Percentiles rank a stretch among this genome's conserved stretches.
These are phyloP conservation scores for Veloboletus limbatus DNA, from an alignment of 1,284 basidiomycete species.

Conservation along the genomic window DNA sequence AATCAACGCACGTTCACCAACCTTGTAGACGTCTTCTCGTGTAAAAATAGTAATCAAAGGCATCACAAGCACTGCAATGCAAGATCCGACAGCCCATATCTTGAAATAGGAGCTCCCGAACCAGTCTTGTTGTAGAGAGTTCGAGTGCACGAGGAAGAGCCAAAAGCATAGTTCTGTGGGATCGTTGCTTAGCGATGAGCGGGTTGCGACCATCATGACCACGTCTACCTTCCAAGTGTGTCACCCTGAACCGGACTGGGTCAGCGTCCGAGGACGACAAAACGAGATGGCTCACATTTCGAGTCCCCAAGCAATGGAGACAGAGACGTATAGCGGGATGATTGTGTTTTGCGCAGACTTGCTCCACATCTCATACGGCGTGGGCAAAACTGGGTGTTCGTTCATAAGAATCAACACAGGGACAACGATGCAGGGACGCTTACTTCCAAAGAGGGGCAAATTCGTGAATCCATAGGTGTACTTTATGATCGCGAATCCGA, in stretches of 20 bases:
- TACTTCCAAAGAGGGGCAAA: constrained; percentile 49
- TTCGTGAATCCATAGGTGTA: constrained; percentile 60
- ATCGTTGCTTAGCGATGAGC: constrained; percentile 8
- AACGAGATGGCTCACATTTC: constrained; percentile 56
- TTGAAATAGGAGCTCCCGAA: constrained; percentile 72
- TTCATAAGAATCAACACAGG: no score
- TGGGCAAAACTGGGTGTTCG: constrained; percentile 48
- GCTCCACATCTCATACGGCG: constrained; percentile 58
- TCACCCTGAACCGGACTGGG: constrained; percentile 47
- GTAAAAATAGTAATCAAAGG: constrained; percentile 65
- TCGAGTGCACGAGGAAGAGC: constrained; percentile 71
- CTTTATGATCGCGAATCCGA: constrained; percentile 67
- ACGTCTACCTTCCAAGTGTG: constrained; percentile 67
- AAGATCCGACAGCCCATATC: constrained; percentile 62
- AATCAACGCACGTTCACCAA: constrained; percentile 29
- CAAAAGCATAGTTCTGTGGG: constrained; percentile 74
- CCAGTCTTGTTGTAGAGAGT: constrained; percentile 64
- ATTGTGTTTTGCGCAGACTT: constrained; percentile 44
- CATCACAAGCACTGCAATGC: constrained; percentile 60
- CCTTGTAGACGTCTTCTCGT: constrained; percentile 54
- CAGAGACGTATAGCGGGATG: constrained; percentile 59
- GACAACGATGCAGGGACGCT: constrained; percentile 29
- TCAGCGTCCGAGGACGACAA: background rate
- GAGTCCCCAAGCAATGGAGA: constrained; percentile 63
- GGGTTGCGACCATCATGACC: background rate